Evolutionary conservation across 306 rosid species (phyloP).

Genomic region (Hippophae rhamnoides): DNA sequence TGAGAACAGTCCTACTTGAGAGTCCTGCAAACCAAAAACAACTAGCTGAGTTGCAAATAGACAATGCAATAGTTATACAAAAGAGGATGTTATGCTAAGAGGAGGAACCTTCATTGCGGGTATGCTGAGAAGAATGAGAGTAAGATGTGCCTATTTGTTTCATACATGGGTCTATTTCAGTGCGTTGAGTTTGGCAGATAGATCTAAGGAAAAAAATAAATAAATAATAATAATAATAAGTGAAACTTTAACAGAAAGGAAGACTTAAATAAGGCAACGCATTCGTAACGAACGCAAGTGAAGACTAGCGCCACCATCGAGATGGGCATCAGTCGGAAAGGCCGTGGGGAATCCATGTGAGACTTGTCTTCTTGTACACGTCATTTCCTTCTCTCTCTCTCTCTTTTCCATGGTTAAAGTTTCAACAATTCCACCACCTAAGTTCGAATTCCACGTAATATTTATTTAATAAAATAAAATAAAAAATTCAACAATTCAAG

Average conservation of each 20-base stretch:
- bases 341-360: constrained; percentile 52
- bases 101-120: constrained; percentile 57
- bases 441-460: no score
- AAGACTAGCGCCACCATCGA: constrained; percentile 15
- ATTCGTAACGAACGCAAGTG: constrained; percentile 50
- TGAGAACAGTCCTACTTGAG: constrained; percentile 48
- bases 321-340: constrained; percentile 16
- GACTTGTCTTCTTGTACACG: constrained; percentile 30
- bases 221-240: constrained; percentile 1
- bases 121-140: constrained; percentile 18
- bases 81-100: constrained; percentile 3
- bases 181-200: constrained; percentile 8
- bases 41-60: constrained; percentile 10
- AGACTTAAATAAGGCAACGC: constrained; percentile 19
- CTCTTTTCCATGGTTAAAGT: no score
- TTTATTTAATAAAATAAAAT: no score
- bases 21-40: constrained; percentile 35
- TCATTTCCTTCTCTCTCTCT: neutral
- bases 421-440: no score
- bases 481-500: no score
- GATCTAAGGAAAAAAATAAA: neutral
- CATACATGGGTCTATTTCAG: constrained; percentile 19
- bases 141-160: constrained; percentile 1
- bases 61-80: neutral
- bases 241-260: constrained; percentile 62